Conservation (phyloP, 805 yeast species). For the Ogataea ramenticola region DNA sequence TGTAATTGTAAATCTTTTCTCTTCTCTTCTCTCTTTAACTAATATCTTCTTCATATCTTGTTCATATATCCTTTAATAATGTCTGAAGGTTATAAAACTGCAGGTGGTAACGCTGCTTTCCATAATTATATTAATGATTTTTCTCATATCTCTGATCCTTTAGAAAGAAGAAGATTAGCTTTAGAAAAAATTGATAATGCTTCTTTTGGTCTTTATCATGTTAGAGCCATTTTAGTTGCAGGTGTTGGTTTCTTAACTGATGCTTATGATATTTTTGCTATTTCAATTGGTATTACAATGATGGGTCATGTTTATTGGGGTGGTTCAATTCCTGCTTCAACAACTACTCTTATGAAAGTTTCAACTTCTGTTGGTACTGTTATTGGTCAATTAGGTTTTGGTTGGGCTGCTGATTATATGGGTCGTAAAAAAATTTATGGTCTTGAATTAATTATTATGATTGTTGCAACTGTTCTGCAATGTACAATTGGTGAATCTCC, state of each 20-base stretch:
- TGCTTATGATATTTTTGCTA: slow-evolving; percentile 88
- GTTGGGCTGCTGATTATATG: slow-evolving; percentile 68
- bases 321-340: slow-evolving; percentile 55
- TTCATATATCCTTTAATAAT: neutral
- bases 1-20: too few species aligned
- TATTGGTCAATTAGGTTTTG: slow-evolving; percentile 83
- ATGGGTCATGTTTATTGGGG: slow-evolving; percentile 70
- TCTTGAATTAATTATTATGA: slow-evolving; percentile 77
- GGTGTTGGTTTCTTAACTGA: slow-evolving; percentile 94
- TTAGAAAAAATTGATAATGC: slow-evolving; percentile 78
- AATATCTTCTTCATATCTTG: neutral
- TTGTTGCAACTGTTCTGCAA: slow-evolving; percentile 71
- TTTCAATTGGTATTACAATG: slow-evolving; percentile 77
- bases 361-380: slow-evolving; percentile 94
- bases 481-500: slow-evolving; percentile 66
- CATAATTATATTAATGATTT: slow-evolving; percentile 76
- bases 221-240: slow-evolving; percentile 77
- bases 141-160: slow-evolving; percentile 76
- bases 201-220: slow-evolving; percentile 73
- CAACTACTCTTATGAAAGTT: slow-evolving; percentile 71
- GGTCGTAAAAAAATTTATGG: slow-evolving; percentile 91
- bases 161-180: slow-evolving; percentile 82
- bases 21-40: too few species aligned
- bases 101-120: slow-evolving; percentile 82
- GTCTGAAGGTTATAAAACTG: slow-evolving; percentile 26